Percentiles rank a stretch among this genome's conserved stretches.
These are phyloP conservation scores for Stevia rebaudiana DNA, from an alignment of 140 eudicot genomes.

Conservation along the genomic window DNA sequence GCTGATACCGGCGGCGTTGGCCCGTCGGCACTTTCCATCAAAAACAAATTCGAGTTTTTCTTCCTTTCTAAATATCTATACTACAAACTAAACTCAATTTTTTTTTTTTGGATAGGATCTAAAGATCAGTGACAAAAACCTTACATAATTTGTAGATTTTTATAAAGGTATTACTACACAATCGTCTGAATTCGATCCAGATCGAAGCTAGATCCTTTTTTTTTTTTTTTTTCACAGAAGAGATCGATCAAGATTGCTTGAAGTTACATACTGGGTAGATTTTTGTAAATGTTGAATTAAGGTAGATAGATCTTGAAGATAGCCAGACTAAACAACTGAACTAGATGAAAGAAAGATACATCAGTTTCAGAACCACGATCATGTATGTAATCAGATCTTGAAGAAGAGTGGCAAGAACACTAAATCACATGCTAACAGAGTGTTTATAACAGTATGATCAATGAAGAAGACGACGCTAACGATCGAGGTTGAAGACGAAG, in stretches of 20 bases:
- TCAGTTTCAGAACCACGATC: not conserved
- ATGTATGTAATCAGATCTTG: not conserved
- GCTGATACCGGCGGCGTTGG: conserved; percentile 42
- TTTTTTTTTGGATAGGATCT: conserved; percentile 13
- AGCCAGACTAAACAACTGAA: conserved; percentile 41
- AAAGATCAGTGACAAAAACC: not conserved
- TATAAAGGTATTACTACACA: conserved; percentile 39
- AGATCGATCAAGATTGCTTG: conserved; percentile 5
- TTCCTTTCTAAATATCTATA: not conserved
- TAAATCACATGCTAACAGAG: conserved; percentile 26
- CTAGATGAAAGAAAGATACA: conserved; percentile 12
- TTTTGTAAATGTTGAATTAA: conserved; percentile 51
- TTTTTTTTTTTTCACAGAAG: not conserved
- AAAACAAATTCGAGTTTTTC: conserved; percentile 18
- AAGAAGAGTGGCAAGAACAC: not conserved
- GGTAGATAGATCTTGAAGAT: conserved; percentile 20
- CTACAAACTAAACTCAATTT: not conserved
- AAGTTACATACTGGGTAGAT: conserved; percentile 45
- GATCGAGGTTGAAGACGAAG: conserved; percentile 1
- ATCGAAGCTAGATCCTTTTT: conserved; percentile 5
- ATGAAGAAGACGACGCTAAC: conserved; percentile 15
- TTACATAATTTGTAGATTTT: conserved; percentile 51
- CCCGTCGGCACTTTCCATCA: conserved; percentile 40
- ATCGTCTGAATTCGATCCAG: conserved; percentile 34
- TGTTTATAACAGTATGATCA: conserved; percentile 24